Percentiles rank a stretch among this genome's conserved stretches.
These are phyloP conservation scores for Penicillium sp. DNA, from an alignment of 2,329 filamentous ascomycete species.

Conservation along the genomic window DNA sequence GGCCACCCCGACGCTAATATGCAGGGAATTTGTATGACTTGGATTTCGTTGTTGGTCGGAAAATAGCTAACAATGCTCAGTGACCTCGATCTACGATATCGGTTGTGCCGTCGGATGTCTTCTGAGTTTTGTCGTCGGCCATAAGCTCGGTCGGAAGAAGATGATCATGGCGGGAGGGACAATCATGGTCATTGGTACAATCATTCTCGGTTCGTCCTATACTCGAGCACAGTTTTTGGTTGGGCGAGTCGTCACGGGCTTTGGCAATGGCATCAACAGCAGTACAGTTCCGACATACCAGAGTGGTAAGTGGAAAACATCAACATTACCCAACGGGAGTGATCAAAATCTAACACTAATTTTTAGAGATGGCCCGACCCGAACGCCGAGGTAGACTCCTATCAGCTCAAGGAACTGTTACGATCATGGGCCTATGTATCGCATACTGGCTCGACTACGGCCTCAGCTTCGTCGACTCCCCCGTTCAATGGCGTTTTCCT, in stretches of 20 bases:
- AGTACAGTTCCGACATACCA: conserved; percentile 24
- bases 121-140: conserved; percentile 37
- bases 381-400: conserved; percentile 19
- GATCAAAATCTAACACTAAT: background rate
- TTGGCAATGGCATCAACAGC: conserved; percentile 34
- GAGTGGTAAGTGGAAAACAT: conserved; percentile 9
- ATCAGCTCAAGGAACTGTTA: conserved; percentile 31
- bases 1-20: conserved; percentile 37
- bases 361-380: conserved; percentile 18
- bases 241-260: conserved; percentile 48
- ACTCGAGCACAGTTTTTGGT: conserved; percentile 46
- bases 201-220: conserved; percentile 43
- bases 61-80: background rate
- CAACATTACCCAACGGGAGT: background rate
- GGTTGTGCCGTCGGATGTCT: conserved; percentile 35
- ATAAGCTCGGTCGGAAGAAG: conserved; percentile 44
- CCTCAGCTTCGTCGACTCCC: conserved; percentile 26
- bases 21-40: conserved; percentile 32
- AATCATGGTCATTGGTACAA: conserved; percentile 48
- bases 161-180: conserved; percentile 44
- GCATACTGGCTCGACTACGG: conserved; percentile 52
- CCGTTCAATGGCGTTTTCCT: conserved; percentile 47
- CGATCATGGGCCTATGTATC: conserved; percentile 49
- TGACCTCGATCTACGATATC: conserved; percentile 30
- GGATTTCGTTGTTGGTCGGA: background rate